A percentile compares a stretch with the other conserved stretches of the same genome.
phyloP scores from a whole-genome alignment of 352 stramenopile species.

The Pythium aristosporum region DNA sequence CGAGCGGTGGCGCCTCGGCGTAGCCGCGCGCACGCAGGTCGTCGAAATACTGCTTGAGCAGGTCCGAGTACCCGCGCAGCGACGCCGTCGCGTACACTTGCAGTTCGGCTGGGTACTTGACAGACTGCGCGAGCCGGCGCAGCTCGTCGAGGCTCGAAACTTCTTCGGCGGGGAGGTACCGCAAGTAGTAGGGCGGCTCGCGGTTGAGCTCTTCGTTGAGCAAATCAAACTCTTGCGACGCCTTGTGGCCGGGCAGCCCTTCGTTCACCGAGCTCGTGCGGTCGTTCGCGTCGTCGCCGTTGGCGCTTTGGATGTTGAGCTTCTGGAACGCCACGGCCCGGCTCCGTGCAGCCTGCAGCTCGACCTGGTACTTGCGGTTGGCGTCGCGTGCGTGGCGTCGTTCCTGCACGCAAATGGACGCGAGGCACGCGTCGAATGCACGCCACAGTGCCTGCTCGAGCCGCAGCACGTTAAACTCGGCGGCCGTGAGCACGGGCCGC shows the following conservation, averaged over 20 bases:
- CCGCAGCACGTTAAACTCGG: conserved; percentile 47
- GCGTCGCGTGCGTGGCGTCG: conserved; percentile 50
- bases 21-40: conserved; percentile 41
- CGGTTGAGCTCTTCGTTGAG: conserved; percentile 56
- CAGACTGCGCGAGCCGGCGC: conserved; percentile 45
- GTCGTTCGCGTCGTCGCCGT: conserved; percentile 30
- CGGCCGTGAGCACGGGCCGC: conserved; percentile 32
- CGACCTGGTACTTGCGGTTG: conserved; percentile 61
- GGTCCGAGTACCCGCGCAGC: conserved; percentile 57
- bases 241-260: conserved; percentile 50
- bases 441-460: conserved; percentile 73
- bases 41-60: conserved; percentile 71
- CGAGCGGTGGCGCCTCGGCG: conserved; percentile 54
- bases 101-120: conserved; percentile 51
- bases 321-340: conserved; percentile 54
- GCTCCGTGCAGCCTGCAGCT: conserved; percentile 46
- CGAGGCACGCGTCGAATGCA: conserved; percentile 71
- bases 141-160: conserved; percentile 61
- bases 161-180: conserved; percentile 66
- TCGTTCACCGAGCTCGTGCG: conserved; percentile 41
- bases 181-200: conserved; percentile 72
- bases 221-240: conserved; percentile 53
- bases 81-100: conserved; percentile 63
- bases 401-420: conserved; percentile 60
- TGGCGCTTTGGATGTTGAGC: conserved; percentile 40